phyloP scores from a whole-genome alignment of 2,329 filamentous ascomycete genomes.

The Malbranchea cinnamomea region DNA sequence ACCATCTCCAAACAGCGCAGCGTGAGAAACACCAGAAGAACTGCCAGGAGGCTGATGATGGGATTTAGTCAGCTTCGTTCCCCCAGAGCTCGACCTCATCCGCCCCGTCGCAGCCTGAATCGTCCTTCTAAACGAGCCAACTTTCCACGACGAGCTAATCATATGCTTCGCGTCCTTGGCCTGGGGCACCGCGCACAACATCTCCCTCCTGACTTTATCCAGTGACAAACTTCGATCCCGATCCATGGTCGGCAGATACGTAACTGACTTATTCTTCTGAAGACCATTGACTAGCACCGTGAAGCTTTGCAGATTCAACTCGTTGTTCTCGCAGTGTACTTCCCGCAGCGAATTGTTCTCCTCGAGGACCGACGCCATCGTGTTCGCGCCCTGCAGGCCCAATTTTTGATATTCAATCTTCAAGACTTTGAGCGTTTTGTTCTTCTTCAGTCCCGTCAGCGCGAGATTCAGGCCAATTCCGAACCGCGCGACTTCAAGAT shows the following conservation, averaged over 20 bases:
- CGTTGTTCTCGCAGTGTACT: constrained; percentile 57
- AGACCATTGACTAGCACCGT: constrained; percentile 54
- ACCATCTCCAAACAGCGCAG: not conserved
- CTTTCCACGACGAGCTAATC: constrained; percentile 16
- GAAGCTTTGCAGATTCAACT: constrained; percentile 55
- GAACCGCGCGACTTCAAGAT: constrained; percentile 54
- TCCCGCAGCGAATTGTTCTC: constrained; percentile 48
- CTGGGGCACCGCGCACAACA: constrained; percentile 39
- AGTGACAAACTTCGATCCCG: constrained; percentile 47
- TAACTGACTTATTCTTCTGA: constrained; percentile 47
- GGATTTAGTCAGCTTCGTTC: constrained; percentile 21
- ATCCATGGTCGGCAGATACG: constrained; percentile 49
- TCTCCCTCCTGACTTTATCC: constrained; percentile 41
- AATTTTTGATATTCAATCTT: constrained; percentile 55
- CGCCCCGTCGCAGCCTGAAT: constrained; percentile 26
- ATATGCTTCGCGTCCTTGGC: constrained; percentile 22
- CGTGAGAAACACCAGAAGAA: constrained; percentile 2
- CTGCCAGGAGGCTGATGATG: constrained; percentile 10
- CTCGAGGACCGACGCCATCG: constrained; percentile 52
- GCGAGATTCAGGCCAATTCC: constrained; percentile 54
- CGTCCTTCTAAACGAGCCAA: constrained; percentile 29
- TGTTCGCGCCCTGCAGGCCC: constrained; percentile 53
- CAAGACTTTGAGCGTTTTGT: constrained; percentile 45
- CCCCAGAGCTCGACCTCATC: constrained; percentile 13
- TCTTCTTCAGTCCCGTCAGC: constrained; percentile 48